Evolutionary conservation across 2,329 filamentous ascomycete species (phyloP).

Genomic region (Chalara sp.): DNA sequence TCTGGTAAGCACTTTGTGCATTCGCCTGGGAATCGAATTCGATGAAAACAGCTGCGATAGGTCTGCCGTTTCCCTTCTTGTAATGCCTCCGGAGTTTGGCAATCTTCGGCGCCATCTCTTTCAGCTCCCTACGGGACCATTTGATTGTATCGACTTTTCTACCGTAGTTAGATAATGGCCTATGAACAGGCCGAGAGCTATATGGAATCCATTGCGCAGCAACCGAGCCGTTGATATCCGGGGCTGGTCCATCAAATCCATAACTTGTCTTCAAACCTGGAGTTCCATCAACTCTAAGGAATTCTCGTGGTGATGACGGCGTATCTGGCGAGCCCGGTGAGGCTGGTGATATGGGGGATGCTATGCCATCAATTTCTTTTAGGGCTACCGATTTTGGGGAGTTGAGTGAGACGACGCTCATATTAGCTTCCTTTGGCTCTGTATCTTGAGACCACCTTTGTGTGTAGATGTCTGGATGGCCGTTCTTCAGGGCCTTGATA

Average conservation of each 20-base stretch:
- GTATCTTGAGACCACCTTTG: background rate
- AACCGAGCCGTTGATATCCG: constrained; percentile 29
- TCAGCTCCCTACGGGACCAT: constrained; percentile 28
- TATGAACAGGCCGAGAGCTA: constrained; percentile 25
- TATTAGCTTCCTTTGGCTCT: constrained; percentile 4
- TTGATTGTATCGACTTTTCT: constrained; percentile 31
- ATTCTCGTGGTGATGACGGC: constrained; percentile 5
- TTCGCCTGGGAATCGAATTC: constrained; percentile 56
- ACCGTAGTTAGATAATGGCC: constrained; percentile 29
- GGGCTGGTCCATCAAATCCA: constrained; percentile 11
- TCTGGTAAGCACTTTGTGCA: constrained; percentile 59
- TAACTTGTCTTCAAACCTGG: constrained; percentile 13
- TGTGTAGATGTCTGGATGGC: constrained; percentile 29
- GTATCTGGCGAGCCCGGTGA: too few species aligned
- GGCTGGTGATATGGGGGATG: background rate
- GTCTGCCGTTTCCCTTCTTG: constrained; percentile 41
- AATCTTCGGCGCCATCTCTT: constrained; percentile 25
- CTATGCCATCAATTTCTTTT: background rate
- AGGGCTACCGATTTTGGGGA: constrained; percentile 4
- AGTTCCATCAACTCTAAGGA: constrained; percentile 10
- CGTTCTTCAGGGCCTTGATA: constrained; percentile 45
- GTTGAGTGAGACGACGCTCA: background rate
- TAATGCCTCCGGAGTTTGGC: constrained; percentile 25
- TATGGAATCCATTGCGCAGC: constrained; percentile 30
- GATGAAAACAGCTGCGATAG: constrained; percentile 56